phyloP scores from a whole-genome alignment of 345 rosid genomes.

The Salix purpurea region DNA sequence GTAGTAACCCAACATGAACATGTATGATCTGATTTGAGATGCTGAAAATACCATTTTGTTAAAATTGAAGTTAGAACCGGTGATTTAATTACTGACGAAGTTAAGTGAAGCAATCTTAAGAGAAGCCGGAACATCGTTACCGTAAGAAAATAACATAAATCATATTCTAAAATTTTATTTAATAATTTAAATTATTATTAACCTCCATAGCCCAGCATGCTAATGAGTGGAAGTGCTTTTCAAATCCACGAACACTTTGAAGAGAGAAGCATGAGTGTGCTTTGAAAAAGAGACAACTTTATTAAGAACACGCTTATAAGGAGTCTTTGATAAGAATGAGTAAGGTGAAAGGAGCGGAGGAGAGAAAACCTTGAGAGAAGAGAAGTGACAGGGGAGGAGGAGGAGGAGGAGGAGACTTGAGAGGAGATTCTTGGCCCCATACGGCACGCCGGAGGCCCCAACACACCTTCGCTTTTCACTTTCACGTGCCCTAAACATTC shows the following conservation, averaged over 20 bases:
- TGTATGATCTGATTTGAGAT: neutral
- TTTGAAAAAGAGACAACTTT: constrained; percentile 7
- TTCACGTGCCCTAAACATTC: constrained; percentile 29
- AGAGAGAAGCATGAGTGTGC: neutral
- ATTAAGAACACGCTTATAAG: neutral
- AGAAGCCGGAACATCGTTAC: neutral
- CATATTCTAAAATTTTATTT: too few relatives aligned
- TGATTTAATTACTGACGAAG: neutral
- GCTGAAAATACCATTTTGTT: neutral
- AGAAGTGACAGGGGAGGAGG: neutral
- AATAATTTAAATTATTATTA: too few relatives aligned
- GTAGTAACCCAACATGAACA: too few relatives aligned
- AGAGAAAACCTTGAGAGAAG: neutral
- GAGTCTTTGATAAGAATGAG: neutral
- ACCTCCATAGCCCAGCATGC: neutral
- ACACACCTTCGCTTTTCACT: neutral
- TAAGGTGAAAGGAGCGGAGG: neutral
- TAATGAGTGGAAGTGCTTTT: constrained; percentile 1
- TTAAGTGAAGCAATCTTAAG: neutral
- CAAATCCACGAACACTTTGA: neutral
- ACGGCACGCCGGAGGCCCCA: constrained; percentile 8
- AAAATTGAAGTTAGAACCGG: neutral
- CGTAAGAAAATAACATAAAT: too few relatives aligned
- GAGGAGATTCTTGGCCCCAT: constrained; percentile 23
- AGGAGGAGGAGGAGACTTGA: neutral